These are phyloP conservation scores for Xylaria sp. DNA, from an alignment of 2,329 filamentous ascomycete species.

Conservation along the genomic window DNA sequence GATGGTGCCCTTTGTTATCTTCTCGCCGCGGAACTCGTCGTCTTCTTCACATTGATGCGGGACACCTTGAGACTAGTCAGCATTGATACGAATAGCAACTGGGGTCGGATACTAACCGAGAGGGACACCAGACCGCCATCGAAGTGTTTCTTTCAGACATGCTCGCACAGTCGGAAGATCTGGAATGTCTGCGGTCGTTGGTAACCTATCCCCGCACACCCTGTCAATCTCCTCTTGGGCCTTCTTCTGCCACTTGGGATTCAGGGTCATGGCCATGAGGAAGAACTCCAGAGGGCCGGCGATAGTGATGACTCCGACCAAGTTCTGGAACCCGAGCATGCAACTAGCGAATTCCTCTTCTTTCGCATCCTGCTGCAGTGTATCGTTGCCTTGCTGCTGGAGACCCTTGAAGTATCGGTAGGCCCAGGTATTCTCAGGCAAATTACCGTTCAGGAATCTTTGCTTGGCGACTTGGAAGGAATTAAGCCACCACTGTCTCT, in stretches of 20 bases:
- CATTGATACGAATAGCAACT: not conserved
- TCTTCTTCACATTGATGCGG: slow-evolving; percentile 62
- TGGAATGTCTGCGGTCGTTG: slow-evolving; percentile 61
- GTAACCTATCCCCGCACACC: slow-evolving; percentile 65
- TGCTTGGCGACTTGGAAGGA: slow-evolving; percentile 56
- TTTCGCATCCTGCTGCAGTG: slow-evolving; percentile 55
- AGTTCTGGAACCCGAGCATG: slow-evolving; percentile 63
- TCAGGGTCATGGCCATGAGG: slow-evolving; percentile 63
- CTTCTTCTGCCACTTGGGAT: slow-evolving; percentile 64
- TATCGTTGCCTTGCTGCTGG: slow-evolving; percentile 53
- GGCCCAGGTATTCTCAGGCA: slow-evolving; percentile 60
- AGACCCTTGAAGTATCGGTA: slow-evolving; percentile 61
- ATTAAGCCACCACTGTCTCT: slow-evolving; percentile 60
- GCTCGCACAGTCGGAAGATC: slow-evolving; percentile 65
- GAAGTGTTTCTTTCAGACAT: slow-evolving; percentile 67
- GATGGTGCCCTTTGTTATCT: slow-evolving; percentile 61
- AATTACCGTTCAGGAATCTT: slow-evolving; percentile 54
- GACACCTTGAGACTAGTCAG: slow-evolving; percentile 52
- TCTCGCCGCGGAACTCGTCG: slow-evolving; percentile 59
- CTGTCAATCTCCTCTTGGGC: slow-evolving; percentile 68
- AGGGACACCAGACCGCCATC: slow-evolving; percentile 68
- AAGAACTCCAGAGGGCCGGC: slow-evolving; percentile 63
- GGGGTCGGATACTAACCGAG: slow-evolving; percentile 52
- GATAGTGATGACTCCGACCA: slow-evolving; percentile 63
- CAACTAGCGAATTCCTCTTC: slow-evolving; percentile 61